Base-by-base conservation (phyloP, 164 flowering plant species). In the Tinospora cordifolia region DNA sequence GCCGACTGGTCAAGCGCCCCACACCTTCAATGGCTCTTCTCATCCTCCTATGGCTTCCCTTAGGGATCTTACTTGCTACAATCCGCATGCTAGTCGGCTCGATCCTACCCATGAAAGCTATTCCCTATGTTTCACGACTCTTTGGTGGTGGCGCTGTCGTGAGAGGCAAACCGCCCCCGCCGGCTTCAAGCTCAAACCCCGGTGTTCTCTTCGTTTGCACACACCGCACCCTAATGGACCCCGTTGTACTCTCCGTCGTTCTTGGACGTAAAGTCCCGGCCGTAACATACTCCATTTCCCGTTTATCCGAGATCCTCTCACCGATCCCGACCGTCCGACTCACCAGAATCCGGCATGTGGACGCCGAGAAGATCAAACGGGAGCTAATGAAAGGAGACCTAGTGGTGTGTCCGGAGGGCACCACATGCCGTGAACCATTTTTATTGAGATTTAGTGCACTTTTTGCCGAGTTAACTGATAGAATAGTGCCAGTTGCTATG, bases 131-230 rank as follows among this genome's bases (percentile, higher is more conserved):
- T 1, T 68, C 86, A 13, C 74, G 71, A 0, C 0, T 87, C 3
- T 84, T 92, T 39, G 96, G 96, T 11, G 90, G 88, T 2, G 72
- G 77, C 1, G 76, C 92, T 27, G 76, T 82, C 27, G 88, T 94
- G 6, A 85, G 80, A 69, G 98, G 99, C 30, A 81, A 82, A 15
- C 95, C 95, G 24, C 98, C 96, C 0, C 86, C 93, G 13, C 88
- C 88, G 0, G 69, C 83, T 4, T 75, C 91, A 10, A 40, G 74
- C 17, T 39, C 84, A 58, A 71, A 67, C 79, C 19, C 68, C 36
- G 99, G 99, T 4, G 91, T 92, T 22, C 89, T 95, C 47, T 95
- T 85, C 44, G 99, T 90, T 2, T 95, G 99, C 87, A 89, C 98
- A 1, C 98, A 92, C 76, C 82, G 97, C 39, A 87, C 98, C 67